Evolutionary conservation across 1,284 basidiomycete species (phyloP).

Genomic region (Waitea zeae): DNA sequence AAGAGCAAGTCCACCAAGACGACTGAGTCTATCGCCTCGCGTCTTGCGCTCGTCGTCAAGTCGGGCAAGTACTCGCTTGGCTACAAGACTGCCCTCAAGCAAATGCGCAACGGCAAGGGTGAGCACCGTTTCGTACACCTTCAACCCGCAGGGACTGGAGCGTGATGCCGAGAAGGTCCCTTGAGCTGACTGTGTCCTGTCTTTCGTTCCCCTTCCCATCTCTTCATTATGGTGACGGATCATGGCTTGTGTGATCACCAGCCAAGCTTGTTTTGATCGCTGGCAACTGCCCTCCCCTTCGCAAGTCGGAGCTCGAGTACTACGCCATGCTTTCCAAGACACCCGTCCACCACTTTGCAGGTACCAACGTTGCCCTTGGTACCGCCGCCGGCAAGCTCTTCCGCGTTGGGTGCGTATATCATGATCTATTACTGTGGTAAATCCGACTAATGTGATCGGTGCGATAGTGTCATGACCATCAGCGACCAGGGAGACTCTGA

Average conservation of each 20-base stretch:
- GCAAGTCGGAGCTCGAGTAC: conserved; percentile 99
- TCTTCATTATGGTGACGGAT: conserved; percentile 4
- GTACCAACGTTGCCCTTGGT: conserved; percentile 94
- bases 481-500: conserved; percentile 96
- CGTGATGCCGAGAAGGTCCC: conserved; percentile 92
- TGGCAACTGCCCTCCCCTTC: conserved; percentile 96
- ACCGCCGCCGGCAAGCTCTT: conserved; percentile 99
- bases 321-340: conserved; percentile 99
- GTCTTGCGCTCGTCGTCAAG: conserved; percentile 96
- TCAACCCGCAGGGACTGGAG: conserved; percentile 74
- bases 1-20: conserved; percentile 87
- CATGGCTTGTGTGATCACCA: conserved; percentile 15
- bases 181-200: conserved; percentile 23
- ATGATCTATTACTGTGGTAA: background rate
- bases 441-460: conserved; percentile 1
- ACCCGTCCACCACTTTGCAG: conserved; percentile 90
- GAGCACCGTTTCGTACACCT: conserved; percentile 23
- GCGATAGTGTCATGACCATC: conserved; percentile 84
- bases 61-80: conserved; percentile 87
- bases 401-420: conserved; percentile 76
- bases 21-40: conserved; percentile 89
- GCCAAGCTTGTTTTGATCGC: conserved; percentile 99
- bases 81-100: conserved; percentile 96
- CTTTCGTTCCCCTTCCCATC: conserved; percentile 4
- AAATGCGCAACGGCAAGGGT: conserved; percentile 98